Base-by-base conservation (phyloP, 2,329 filamentous ascomycete genomes). In the Diaporthe vaccinii region DNA sequence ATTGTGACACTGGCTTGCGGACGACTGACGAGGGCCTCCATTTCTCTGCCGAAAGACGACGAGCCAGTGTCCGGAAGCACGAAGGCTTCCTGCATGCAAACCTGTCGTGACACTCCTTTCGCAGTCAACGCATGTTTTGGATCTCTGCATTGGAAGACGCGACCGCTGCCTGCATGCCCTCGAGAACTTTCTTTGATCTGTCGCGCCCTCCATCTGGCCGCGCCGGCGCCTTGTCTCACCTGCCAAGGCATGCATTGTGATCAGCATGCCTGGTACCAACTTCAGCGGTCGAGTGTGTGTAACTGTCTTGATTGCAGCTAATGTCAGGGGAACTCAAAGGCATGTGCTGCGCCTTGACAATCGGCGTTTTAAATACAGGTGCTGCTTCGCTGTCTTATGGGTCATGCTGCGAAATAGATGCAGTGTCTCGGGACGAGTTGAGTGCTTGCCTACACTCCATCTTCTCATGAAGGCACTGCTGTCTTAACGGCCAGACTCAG, bases 241-340 rank as follows among this genome's bases (percentile, higher is more conserved):
- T 59, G 58, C 58, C 36, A 61, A 41, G 58, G 58, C 36, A 41
- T 25, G 36, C 31, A 39, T 20, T 36, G 57, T 59, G 57, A n/a
- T 59, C 57, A 59, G 6, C 34, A 59, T n/a, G 55, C 17, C 31
- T 36, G 31, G 17, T 12, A 58, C 8, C 31, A 58, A 39, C 36
- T 39, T 39, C 31, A n/a, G 57, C 57, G 31, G 17, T 22, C 31
- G 31, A 28, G 20, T 39, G 55, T 36, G 57, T 59, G 57, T 39
- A 39, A 59, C 31, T 59, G 31, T 36, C 39, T 36, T n/a, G 57
- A 14, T 20, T n/a, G 34, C 10, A 39, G 31, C 17, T 39, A 20
- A 22, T 25, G 5, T n/a, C 4, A 12, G 8, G 55, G 12, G 9
- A 3, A 12, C 7, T 20, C 9, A 53, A 22, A 34, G 1, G 12